Evolutionary conservation across 306 rosid species (phyloP), one percentile per base, ranked within the genome.

Genomic region (Vigna unguiculata): DNA sequence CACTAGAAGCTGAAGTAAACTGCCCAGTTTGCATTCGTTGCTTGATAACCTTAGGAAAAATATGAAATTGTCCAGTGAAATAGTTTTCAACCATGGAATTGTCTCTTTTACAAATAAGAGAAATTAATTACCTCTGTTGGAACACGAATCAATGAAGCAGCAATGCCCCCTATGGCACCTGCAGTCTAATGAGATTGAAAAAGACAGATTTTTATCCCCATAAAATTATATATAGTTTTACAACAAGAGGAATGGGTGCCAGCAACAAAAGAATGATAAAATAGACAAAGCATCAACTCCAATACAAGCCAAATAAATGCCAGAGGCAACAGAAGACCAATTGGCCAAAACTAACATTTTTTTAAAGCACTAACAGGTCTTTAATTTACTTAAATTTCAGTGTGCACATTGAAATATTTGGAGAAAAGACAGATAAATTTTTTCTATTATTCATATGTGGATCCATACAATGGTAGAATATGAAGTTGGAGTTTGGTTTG

Each of bases 1-100:
- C 98, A 72, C 78, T 70, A 59, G 94, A 69, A 82, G 98, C 94
- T 9, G 98, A 91, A 75, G 88, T 78, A 82, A 90, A 93, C 74
- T 93, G 98, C 75, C 96, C 93, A 9, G 98, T 91, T 88, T 93
- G 98, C 94, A 93, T 93, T 73, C 98, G 88, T 86, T 94, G 98
- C 88, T 94, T 94, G 60, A 94, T 93, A 87, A 94, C 98, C 98
- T 94, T 81, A 71, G 80, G 67, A 73, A 40, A 73, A 69, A 43
- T 43, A 77, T 78, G 51, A 59, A 38, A 21, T 72, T 53, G 63
- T 74, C 80, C 68, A 36, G 32, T 24, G 74, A 74, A 82, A 24
- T 62, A 45, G 19, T 17, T 52, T 28, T 58, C 55, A 51, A 54
- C 72, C 55, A 46, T 63, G 19, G 49, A 57, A 57, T 59, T 79